phyloP scores from a whole-genome alignment of 192 early-diverging fungal genomes.

The Podila clonocystis region DNA sequence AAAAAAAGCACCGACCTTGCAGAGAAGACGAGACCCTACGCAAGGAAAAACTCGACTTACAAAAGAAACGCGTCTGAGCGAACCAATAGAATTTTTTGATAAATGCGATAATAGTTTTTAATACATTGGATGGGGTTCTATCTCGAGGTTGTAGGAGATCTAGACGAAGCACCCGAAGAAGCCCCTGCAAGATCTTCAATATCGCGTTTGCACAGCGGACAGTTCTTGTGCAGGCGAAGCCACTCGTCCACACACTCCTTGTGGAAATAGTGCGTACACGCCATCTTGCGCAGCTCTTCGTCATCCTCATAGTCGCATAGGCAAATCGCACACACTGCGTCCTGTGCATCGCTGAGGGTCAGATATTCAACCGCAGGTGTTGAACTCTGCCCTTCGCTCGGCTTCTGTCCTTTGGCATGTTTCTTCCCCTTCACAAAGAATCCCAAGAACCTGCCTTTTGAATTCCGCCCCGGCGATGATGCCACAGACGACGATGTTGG shows the following conservation, averaged over 20 bases:
- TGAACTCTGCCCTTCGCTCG: background rate
- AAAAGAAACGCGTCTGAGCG: too few species aligned
- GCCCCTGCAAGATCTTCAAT: constrained; percentile 49
- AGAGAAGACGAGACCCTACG: too few species aligned
- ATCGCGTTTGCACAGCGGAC: constrained; percentile 80
- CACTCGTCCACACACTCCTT: constrained; percentile 85
- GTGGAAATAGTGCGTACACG: constrained; percentile 86
- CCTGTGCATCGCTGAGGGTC: constrained; percentile 66
- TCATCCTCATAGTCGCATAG: constrained; percentile 79
- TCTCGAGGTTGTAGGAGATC: background rate
- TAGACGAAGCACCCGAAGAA: background rate
- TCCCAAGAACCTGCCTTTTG: constrained; percentile 15
- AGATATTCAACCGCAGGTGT: constrained; percentile 36
- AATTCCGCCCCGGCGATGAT: background rate
- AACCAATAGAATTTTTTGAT: too few species aligned
- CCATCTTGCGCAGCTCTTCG: constrained; percentile 76
- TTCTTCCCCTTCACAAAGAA: constrained; percentile 20
- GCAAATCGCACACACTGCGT: constrained; percentile 84
- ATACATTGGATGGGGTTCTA: background rate
- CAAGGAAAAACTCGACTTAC: too few species aligned
- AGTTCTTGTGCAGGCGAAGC: constrained; percentile 77
- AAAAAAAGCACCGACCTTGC: too few species aligned
- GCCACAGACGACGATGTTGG: background rate
- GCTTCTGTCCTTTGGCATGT: background rate
- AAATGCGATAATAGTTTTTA: background rate